phyloP scores from a whole-genome alignment of 345 rosid genomes.

The Trapa bicornis region DNA sequence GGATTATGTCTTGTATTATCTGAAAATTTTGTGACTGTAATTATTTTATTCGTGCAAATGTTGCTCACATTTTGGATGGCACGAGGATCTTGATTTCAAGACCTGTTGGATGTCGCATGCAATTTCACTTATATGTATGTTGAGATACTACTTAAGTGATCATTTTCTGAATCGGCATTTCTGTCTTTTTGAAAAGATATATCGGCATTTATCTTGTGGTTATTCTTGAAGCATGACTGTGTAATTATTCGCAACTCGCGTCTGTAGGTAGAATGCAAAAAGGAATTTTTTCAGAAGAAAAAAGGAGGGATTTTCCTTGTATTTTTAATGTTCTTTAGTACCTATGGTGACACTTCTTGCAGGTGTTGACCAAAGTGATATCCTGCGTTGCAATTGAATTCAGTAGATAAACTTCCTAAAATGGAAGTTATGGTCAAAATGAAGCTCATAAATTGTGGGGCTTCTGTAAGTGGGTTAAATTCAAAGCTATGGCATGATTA shows the following conservation, averaged over 20 bases:
- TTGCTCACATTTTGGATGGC: not conserved
- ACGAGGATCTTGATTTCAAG: not conserved
- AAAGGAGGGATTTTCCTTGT: not conserved
- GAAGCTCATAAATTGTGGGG: not conserved
- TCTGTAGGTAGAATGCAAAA: not conserved
- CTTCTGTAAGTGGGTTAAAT: not conserved
- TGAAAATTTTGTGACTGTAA: not conserved
- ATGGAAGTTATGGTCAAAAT: not conserved
- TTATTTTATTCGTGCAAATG: not conserved
- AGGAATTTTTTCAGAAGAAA: not conserved
- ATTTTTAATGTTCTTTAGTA: not conserved
- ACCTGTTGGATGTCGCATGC: not conserved
- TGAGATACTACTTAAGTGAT: not conserved
- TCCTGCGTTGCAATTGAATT: not conserved
- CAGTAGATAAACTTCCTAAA: not conserved
- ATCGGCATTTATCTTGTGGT: not conserved
- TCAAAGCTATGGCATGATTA: not conserved
- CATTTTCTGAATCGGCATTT: not conserved
- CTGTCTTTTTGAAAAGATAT: not conserved
- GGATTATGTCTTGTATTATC: not conserved
- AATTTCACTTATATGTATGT: not conserved
- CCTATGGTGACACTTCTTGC: not conserved
- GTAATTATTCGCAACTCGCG: not conserved
- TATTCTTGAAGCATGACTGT: not conserved
- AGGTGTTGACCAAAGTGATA: not conserved